Conservation (phyloP, 345 rosid genomes). For the Cardamine occulta region DNA sequence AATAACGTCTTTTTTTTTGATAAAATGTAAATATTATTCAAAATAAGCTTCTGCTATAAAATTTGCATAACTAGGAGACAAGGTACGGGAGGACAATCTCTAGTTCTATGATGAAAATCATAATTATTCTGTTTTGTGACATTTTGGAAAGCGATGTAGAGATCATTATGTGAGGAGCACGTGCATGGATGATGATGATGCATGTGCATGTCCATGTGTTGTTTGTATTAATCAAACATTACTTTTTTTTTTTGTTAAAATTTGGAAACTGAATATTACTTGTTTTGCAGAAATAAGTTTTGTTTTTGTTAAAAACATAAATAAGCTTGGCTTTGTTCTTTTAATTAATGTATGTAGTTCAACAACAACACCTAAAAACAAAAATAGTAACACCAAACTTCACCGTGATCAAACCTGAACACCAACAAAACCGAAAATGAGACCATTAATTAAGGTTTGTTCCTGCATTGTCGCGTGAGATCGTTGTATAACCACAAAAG, state of each 20-base stretch:
- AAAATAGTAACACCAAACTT: constrained; percentile 1
- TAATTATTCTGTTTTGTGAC: constrained; percentile 39
- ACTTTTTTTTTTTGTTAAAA: no score
- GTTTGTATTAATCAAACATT: background rate
- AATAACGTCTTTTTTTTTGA: no score
- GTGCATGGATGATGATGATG: constrained; percentile 39
- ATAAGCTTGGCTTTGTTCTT: constrained; percentile 8
- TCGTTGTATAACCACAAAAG: background rate
- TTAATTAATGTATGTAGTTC: background rate
- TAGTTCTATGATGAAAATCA: constrained; percentile 36
- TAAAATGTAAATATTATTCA: no score
- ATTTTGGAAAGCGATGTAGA: constrained; percentile 42
- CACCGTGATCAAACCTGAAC: background rate
- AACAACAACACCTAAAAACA: background rate
- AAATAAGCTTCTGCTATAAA: no score
- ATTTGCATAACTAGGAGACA: constrained; percentile 9
- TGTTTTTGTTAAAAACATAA: background rate
- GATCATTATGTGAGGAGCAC: constrained; percentile 38
- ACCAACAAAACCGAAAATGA: constrained; percentile 7
- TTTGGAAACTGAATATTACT: background rate
- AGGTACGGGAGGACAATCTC: constrained; percentile 28
- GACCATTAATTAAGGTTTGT: constrained; percentile 1
- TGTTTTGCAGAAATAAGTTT: constrained; percentile 13
- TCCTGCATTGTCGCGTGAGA: constrained; percentile 5
- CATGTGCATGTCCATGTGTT: constrained; percentile 43